Evolutionary conservation across 2,329 filamentous ascomycete species (phyloP), one percentile per base, ranked within the genome.

Genomic region (Verticillium isaacii): DNA sequence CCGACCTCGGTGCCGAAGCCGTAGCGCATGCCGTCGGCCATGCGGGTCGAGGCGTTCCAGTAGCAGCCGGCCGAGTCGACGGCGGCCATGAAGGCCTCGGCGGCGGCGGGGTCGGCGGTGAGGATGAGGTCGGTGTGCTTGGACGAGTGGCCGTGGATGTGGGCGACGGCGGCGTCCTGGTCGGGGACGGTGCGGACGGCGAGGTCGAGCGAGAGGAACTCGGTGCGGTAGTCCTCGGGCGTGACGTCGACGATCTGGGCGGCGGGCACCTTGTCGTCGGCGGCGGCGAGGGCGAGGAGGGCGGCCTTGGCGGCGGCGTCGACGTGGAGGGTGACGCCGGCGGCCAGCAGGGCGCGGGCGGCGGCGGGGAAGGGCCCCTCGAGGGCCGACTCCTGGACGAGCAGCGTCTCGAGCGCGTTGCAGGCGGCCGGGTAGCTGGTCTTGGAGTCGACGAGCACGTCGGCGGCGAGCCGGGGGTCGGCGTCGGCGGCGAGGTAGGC

Each of bases 1-100:
- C 95, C 95, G 29, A 99, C 95, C 78, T 99, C 95, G 0, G 95
- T 98, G 57, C 95, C 95, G 76, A 99, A 99, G 8, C 95, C 95
- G 74, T 96, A 98, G 52, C 95, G 85, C 90, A 96, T 97, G 8
- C 95, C 95, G 74, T 99, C 95, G 6, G 93, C 93, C 78, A 99
- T 94, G 58, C 95, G 86, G 9, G 92, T 97, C 29, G 92, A 96
- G 8, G 93, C 91, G 74, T 99, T 99, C 93, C 94, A 97, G 82
- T 96, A 99, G 19, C 94, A 93, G 59, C 93, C 94, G 0, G 93
- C 90, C 32, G 92, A 92, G 77, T 98, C 95, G 58, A 98, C 86
- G 62, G 86, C 86, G 55, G 86, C 85, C 85, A 96, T 91, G 80
- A 98, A 99, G 58, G 81, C 80, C 70, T 96, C 89, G 5, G 95